A percentile compares a stretch with the other conserved stretches of the same genome.
Conservation (phyloP, 1,139 yeast species). For the Protomyces arabidopsidicola region DNA sequence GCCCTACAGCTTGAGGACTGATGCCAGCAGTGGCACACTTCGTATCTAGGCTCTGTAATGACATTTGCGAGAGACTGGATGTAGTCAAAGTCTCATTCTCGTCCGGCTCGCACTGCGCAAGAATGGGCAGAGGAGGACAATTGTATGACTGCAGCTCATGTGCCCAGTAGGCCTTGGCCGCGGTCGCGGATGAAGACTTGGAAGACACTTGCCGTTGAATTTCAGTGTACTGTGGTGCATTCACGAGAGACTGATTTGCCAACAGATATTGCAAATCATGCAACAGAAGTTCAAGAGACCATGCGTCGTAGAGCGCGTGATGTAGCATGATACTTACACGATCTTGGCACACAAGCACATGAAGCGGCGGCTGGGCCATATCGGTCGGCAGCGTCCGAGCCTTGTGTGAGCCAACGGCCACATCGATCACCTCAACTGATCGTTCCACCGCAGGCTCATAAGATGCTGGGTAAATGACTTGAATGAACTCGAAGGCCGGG, state of each 20-base stretch:
- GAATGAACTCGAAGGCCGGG: constrained; percentile 25
- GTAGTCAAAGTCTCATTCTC: background rate
- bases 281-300: constrained; percentile 33
- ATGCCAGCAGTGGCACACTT: constrained; percentile 2
- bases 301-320: constrained; percentile 35
- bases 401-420: constrained; percentile 10
- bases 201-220: constrained; percentile 2
- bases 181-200: background rate
- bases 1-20: constrained; percentile 30
- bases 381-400: background rate
- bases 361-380: constrained; percentile 29
- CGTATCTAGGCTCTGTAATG: background rate
- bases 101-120: background rate
- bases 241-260: background rate
- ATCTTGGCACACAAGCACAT: background rate
- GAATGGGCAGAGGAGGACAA: background rate
- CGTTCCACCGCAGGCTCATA: background rate
- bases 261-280: constrained; percentile 25
- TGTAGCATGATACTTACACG: constrained; percentile 29
- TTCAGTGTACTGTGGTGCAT: constrained; percentile 21
- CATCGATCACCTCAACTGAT: background rate
- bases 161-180: constrained; percentile 27
- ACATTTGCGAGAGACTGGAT: background rate
- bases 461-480: constrained; percentile 26
- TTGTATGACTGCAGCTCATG: constrained; percentile 12